A percentile compares a stretch with the other conserved stretches of the same genome.
Conservation (phyloP, 2,329 filamentous ascomycete species). For the Ophiostoma triangulosporum region DNA sequence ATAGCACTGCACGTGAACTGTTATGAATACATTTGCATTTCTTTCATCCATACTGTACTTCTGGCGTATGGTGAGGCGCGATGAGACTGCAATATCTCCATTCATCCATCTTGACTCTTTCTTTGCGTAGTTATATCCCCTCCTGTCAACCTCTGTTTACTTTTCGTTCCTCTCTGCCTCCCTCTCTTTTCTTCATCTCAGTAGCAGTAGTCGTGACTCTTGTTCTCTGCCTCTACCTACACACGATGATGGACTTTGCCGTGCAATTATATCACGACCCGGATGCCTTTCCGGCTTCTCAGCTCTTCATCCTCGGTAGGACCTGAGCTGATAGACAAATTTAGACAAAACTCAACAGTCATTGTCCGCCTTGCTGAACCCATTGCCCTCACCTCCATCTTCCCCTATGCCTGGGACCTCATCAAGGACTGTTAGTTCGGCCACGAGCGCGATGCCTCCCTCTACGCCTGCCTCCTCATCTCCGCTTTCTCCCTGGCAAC, state of each 20-base stretch:
- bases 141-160: too few relatives aligned
- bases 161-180: too few relatives aligned
- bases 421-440: conserved; percentile 65
- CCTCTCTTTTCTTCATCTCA: too few relatives aligned
- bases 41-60: too few relatives aligned
- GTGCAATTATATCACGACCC: conserved; percentile 43
- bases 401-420: conserved; percentile 79
- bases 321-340: conserved; percentile 6
- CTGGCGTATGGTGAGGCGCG: too few relatives aligned
- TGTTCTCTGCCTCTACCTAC: background rate
- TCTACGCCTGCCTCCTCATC: conserved; percentile 78
- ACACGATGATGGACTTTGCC: conserved; percentile 34
- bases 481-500: conserved; percentile 74
- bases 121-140: too few relatives aligned
- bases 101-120: too few relatives aligned
- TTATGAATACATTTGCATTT: too few relatives aligned
- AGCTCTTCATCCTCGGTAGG: conserved; percentile 76
- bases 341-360: conserved; percentile 36
- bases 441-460: conserved; percentile 61
- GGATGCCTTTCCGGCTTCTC: conserved; percentile 65
- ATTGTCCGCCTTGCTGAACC: conserved; percentile 88
- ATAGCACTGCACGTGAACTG: too few relatives aligned
- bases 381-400: conserved; percentile 85
- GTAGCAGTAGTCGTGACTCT: too few relatives aligned
- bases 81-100: too few relatives aligned